Evolutionary conservation across 1,284 basidiomycete genomes (phyloP), one percentile per base, ranked within the genome.

Genomic region (Leccinum pseudoinsigne): DNA sequence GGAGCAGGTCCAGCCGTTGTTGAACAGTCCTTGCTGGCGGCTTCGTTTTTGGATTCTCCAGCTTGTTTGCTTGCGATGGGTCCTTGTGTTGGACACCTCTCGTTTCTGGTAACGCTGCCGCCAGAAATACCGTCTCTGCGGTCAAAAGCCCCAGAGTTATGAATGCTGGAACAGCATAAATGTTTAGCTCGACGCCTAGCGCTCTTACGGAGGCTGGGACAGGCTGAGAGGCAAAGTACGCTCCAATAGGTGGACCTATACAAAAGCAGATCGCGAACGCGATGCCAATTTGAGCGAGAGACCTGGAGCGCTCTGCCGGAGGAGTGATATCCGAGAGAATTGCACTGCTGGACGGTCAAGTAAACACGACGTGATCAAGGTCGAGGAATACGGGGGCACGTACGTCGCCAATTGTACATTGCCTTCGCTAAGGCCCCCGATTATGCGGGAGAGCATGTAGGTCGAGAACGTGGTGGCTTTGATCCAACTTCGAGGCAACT

Each of bases 251-350:
- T 62, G 90, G 91, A 21, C 92, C 92, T 57, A 92, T 88, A 78
- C 90, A 86, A 79, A 97, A 97, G 74, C 93, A 95, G 58, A 97
- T 88, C 8, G 93, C 92, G 71, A 97, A 97, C 1, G 95, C 95
- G 60, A 97, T 93, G 16, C 95, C 95, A 56, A 97, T 90, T 65
- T 95, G 85, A 1, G 95, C 92, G n/a, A 97, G 85, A 7, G 92
- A 88, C 72, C 86, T 90, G 5, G 92, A 89, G 26, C 94, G 87
- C 56, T 88, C 90, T 14, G 83, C 82, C 4, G 90, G 83, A 1
- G 89, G 85, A 0, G 93, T 91, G 40, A 97, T 86, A 74, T 97
- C 95, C 21, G 93, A 93, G 36, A 97, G 85, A 69, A 94, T 94
- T 6, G 94, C 94, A 68, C 92, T 94, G 28, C 59, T 14, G 31